Percentiles rank a stretch among this genome's conserved stretches.
phyloP scores from a whole-genome alignment of 805 yeast species.

The Alloascoidea hylecoeti region DNA sequence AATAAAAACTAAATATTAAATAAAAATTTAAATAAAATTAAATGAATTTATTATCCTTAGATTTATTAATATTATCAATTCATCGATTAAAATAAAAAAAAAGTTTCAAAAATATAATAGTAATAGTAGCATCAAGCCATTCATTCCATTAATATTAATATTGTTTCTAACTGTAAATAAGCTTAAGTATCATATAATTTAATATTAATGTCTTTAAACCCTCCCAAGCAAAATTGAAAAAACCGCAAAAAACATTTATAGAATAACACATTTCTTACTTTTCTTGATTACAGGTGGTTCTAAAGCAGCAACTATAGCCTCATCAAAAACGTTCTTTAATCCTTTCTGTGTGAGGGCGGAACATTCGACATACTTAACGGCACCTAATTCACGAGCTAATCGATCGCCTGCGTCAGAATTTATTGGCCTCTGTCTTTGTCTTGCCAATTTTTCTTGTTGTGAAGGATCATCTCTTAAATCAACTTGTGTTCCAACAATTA shows the following conservation, averaged over 20 bases:
- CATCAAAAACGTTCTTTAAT: slow-evolving; percentile 94
- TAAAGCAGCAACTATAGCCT: slow-evolving; percentile 94
- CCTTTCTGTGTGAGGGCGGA: slow-evolving; percentile 97
- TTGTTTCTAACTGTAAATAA: too few relatives aligned
- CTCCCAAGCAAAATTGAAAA: too few relatives aligned
- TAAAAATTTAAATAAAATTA: too few relatives aligned
- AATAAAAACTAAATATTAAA: too few relatives aligned
- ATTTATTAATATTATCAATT: too few relatives aligned
- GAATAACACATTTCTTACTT: slow-evolving; percentile 61
- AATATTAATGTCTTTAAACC: too few relatives aligned
- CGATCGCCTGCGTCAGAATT: slow-evolving; percentile 80
- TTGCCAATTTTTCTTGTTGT: slow-evolving; percentile 75
- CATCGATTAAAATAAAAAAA: too few relatives aligned
- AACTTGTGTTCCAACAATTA: slow-evolving; percentile 93
- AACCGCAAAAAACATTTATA: slow-evolving; percentile 32
- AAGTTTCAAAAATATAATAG: too few relatives aligned
- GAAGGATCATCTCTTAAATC: slow-evolving; percentile 91
- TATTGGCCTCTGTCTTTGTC: slow-evolving; percentile 83
- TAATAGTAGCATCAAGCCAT: too few relatives aligned
- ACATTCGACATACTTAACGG: slow-evolving; percentile 95
- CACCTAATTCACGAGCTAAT: slow-evolving; percentile 85
- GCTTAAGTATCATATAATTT: too few relatives aligned
- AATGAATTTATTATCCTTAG: too few relatives aligned
- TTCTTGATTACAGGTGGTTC: slow-evolving; percentile 93
- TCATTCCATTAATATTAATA: too few relatives aligned